Conservation (phyloP, 2,329 filamentous ascomycete genomes). For the Trichoderma sp. region DNA sequence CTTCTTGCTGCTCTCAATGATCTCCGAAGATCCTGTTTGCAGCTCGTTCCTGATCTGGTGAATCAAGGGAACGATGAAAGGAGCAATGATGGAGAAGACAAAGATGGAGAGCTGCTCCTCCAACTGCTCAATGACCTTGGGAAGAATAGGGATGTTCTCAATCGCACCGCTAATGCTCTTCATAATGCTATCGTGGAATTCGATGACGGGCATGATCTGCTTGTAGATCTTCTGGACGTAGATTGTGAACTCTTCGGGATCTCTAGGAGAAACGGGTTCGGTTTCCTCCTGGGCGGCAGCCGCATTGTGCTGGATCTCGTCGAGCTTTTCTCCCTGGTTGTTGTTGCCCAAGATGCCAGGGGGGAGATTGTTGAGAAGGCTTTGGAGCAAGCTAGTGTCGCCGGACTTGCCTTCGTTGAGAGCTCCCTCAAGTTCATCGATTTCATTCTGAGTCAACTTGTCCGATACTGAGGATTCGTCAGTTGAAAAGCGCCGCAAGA, state of each 20-base stretch:
- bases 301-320: constrained; percentile 78
- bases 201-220: constrained; percentile 85
- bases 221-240: constrained; percentile 73
- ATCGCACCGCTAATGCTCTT: constrained; percentile 76
- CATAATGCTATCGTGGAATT: constrained; percentile 89
- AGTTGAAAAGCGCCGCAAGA: background rate
- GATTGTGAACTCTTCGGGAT: constrained; percentile 81
- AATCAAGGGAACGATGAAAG: constrained; percentile 84
- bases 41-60: constrained; percentile 85
- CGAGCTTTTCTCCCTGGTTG: constrained; percentile 73
- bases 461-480: constrained; percentile 64
- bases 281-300: constrained; percentile 74
- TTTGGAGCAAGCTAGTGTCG: constrained; percentile 74
- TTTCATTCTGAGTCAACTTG: constrained; percentile 87
- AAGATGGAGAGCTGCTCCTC: constrained; percentile 87
- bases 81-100: constrained; percentile 88
- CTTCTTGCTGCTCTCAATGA: constrained; percentile 80
- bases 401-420: constrained; percentile 65
- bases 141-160: constrained; percentile 82
- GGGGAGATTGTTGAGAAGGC: constrained; percentile 80
- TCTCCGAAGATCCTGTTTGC: constrained; percentile 79
- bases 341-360: constrained; percentile 76
- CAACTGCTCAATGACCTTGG: constrained; percentile 81
- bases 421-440: constrained; percentile 84
- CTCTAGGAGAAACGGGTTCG: constrained; percentile 70